Conservation (phyloP, 164 flowering plant species). For the Akebia trifoliata region DNA sequence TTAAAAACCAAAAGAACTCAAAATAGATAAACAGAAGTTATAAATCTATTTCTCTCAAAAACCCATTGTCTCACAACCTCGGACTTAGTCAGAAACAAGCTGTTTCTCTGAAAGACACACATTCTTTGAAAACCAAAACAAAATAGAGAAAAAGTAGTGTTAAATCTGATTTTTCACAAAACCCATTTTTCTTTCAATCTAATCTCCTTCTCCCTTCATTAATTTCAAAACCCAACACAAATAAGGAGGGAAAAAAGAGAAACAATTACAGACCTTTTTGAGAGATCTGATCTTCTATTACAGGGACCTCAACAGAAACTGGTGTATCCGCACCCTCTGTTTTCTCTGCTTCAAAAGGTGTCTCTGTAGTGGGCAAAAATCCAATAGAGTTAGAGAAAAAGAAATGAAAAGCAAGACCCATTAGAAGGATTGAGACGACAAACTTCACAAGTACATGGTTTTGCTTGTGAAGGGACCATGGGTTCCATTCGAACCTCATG, state of each 20-base stretch:
- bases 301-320: slow-evolving; percentile 12
- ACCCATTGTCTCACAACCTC: too few relatives aligned
- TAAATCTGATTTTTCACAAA: too few relatives aligned
- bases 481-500: slow-evolving; percentile 31
- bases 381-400: slow-evolving; percentile 36
- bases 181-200: not conserved
- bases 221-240: not conserved
- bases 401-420: slow-evolving; percentile 62
- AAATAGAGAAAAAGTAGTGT: too few relatives aligned
- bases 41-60: too few relatives aligned
- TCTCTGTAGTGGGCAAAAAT: slow-evolving; percentile 18
- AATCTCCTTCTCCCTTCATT: too few relatives aligned
- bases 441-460: slow-evolving; percentile 44
- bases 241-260: not conserved
- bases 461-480: slow-evolving; percentile 31
- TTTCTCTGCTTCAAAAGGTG: slow-evolving; percentile 13
- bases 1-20: too few relatives aligned
- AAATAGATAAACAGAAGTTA: too few relatives aligned
- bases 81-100: too few relatives aligned
- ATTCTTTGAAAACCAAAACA: too few relatives aligned
- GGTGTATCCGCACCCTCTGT: slow-evolving; percentile 11
- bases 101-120: too few relatives aligned
- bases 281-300: slow-evolving; percentile 13
- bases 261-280: slow-evolving; percentile 29
- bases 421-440: slow-evolving; percentile 34